Conservation (phyloP, 805 yeast species). For the Kazachstania viticola region DNA sequence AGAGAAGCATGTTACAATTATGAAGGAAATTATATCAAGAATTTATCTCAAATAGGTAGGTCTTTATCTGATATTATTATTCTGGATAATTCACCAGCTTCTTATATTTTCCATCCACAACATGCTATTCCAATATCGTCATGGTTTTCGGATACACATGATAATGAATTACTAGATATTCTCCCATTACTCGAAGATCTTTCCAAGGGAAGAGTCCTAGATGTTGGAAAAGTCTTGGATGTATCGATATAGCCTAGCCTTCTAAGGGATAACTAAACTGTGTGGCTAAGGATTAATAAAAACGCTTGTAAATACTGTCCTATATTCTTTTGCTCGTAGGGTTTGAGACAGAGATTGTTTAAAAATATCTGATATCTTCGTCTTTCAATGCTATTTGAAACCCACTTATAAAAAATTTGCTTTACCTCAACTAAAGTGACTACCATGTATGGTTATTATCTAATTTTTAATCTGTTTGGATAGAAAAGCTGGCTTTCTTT, state of each 20-base stretch:
- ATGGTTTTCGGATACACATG: conserved; percentile 98
- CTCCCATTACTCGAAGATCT: conserved; percentile 84
- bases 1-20: conserved; percentile 90
- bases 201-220: conserved; percentile 59
- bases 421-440: too few relatives aligned
- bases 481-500: too few relatives aligned
- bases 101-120: conserved; percentile 95
- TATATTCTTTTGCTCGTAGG: too few relatives aligned
- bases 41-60: conserved; percentile 87
- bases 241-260: conserved; percentile 42
- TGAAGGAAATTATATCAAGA: conserved; percentile 91
- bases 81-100: conserved; percentile 94
- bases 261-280: too few relatives aligned
- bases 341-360: too few relatives aligned
- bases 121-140: conserved; percentile 94
- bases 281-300: too few relatives aligned
- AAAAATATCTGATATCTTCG: too few relatives aligned
- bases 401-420: too few relatives aligned
- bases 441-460: too few relatives aligned
- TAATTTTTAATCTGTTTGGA: too few relatives aligned
- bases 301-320: too few relatives aligned
- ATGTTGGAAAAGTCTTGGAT: conserved; percentile 78
- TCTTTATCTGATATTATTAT: conserved; percentile 79
- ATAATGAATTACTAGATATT: conserved; percentile 85
- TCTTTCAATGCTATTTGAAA: too few relatives aligned